Base-by-base conservation (phyloP, 495 filamentous ascomycete genomes). In the Penicillium subrubescens region DNA sequence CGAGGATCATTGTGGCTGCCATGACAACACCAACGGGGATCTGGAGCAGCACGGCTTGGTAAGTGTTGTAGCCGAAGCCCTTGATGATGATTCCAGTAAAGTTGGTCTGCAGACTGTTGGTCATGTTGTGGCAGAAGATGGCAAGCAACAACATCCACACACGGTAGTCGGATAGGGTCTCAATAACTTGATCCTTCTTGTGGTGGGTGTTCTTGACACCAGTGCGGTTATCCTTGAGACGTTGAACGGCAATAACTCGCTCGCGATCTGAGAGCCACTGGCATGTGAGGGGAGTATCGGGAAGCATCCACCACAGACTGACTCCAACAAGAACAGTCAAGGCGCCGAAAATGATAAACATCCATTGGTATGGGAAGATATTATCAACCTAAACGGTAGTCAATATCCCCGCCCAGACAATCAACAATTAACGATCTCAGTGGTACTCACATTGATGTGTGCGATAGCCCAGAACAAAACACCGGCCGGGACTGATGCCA, bases 1-100 rank as follows among this genome's bases (percentile, higher is more conserved):
- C 77, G 3, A 76, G 56, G 15, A 88, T 75, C 21, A 88, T 75
- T 2, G 77, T 73, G 25, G 87, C 77, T 8, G 89, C 75, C 68
- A 88, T 86, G 6, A 89, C 73, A 6, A 78, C 83, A 2, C 86
- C 86, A 17, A 79, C 82, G 1, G 87, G 87, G 3, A 82, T 83
- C 43, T 83, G 85, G 56, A 87, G 81, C 11, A 89, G 81, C 11
- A 89, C 77, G 5, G 80, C 82, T 65, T 87, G 72, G 15, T 86
- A 78, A 8, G 84, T 65, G 5, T 84, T 86, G 70, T 73, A 77
- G 17, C 75, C 73, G 48, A 77, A 78, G 54, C 21, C 56, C 21
- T 63, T 56, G 56, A 71, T 68, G 21, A 68, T 44, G 12, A 52
- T 65, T 39, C 78, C 83, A 76, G 87, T 88, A 75, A 88, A 89